These are phyloP conservation scores for Boletus speciosus DNA, from an alignment of 768 basidiomycete species.

Conservation along the genomic window DNA sequence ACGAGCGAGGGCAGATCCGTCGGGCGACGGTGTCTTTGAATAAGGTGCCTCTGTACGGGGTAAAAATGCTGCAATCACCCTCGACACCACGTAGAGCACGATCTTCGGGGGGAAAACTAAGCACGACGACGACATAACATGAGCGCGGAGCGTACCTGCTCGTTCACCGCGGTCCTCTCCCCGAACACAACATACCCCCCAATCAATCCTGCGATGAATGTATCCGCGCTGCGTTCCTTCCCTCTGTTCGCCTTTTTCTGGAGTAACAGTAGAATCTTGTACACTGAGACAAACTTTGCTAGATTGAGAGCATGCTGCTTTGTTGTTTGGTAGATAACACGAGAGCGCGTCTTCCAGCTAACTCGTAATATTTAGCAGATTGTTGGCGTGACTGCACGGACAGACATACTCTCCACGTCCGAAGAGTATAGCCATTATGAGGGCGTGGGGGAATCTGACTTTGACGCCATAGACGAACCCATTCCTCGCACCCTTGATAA, in stretches of 20 bases:
- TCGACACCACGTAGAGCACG: constrained; percentile 92
- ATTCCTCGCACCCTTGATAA: constrained; percentile 92
- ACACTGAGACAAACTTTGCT: constrained; percentile 89
- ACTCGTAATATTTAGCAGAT: constrained; percentile 7
- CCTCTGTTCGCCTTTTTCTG: constrained; percentile 81
- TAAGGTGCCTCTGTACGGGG: constrained; percentile 68
- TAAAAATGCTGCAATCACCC: constrained; percentile 88
- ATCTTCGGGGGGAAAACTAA: constrained; percentile 51
- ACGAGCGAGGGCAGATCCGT: constrained; percentile 44
- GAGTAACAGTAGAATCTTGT: constrained; percentile 81
- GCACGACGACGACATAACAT: constrained; percentile 5
- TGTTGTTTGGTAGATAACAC: constrained; percentile 76
- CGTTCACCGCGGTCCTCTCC: constrained; percentile 82
- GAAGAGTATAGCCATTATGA: constrained; percentile 94
- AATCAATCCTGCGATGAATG: constrained; percentile 88
- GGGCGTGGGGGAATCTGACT: constrained; percentile 91
- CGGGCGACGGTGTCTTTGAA: constrained; percentile 40
- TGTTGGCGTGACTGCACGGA: background rate
- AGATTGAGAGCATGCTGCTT: constrained; percentile 89
- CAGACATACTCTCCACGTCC: constrained; percentile 81
- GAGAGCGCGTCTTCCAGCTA: constrained; percentile 71
- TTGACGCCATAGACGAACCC: constrained; percentile 89
- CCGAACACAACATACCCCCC: constrained; percentile 91
- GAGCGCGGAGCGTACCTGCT: constrained; percentile 61
- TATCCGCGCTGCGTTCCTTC: constrained; percentile 77